Evolutionary conservation across 1,284 basidiomycete genomes (phyloP), one percentile per base, ranked within the genome.

Genomic region (Thecaphora thlaspeos): DNA sequence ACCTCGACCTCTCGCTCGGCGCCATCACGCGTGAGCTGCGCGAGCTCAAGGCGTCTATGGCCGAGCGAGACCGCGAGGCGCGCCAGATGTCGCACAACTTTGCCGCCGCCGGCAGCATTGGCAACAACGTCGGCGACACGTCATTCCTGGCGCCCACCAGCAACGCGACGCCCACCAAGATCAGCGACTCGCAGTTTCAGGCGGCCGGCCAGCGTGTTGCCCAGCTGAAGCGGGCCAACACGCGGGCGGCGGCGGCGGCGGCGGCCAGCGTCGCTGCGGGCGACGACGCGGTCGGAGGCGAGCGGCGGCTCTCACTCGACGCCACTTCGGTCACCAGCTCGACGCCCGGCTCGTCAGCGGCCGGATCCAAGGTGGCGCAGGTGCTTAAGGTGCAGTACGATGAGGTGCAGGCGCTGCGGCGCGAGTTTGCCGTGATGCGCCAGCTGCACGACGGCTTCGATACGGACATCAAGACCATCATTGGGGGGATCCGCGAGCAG

Each of bases 391-490:
- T 85, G 1, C 93, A 97, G 73, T 92, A 94, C 73, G 90, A 94
- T 74, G 92, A 95, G 75, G 87, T 97, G 14, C 91, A 93, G 78
- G 88, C 88, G 68, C 82, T 98, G 18, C 87, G 95, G 8, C 86
- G 92, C 2, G 94, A 98, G 75, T 83, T 98, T 8, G 93, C 90
- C 0, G 84, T 92, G 68, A 88, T 96, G 84, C 86, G 91, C 0
- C 94, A 98, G 79, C 81, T 96, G 37, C 96, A 98, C 79, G 86
- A 86, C 24, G 91, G 95, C 69, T 96, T 96, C 74, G 87, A 91
- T 81, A 86, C 85, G 62, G 86, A 89, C 75, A 93, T 93, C 32
- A 93, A 94, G 79, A 86, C 88, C 14, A 87, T 89, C 10, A 84
- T 97, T 26, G 82, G 83, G 12, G 82, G 84, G 12, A 81, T 97